These are phyloP conservation scores for Rhynchospora tenuis DNA, from an alignment of 176 grass and related monocot genomes.

Conservation along the genomic window DNA sequence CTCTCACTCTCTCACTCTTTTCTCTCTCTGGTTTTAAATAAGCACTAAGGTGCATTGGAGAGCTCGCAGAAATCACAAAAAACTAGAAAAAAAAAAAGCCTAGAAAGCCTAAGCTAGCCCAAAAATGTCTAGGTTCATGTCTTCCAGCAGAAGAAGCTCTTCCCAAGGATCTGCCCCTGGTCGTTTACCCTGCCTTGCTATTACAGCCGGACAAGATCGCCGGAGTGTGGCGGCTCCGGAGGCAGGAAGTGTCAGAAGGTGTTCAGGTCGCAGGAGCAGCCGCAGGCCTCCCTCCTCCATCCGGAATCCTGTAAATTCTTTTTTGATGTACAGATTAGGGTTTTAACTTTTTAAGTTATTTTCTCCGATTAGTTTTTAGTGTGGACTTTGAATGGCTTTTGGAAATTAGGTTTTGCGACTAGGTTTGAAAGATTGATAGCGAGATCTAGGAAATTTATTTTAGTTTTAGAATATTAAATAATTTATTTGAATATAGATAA, in stretches of 20 bases:
- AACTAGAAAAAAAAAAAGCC: neutral
- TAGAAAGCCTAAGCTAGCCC: neutral
- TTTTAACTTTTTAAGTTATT: neutral
- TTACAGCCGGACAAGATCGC: slow-evolving; percentile 3
- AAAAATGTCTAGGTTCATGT: slow-evolving; percentile 14
- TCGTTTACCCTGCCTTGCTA: neutral
- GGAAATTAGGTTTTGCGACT: neutral
- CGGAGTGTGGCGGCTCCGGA: neutral
- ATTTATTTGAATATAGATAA: too few relatives aligned
- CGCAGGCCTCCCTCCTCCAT: slow-evolving; percentile 26
- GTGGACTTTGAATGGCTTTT: neutral
- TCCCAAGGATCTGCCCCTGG: neutral
- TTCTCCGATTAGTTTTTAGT: neutral
- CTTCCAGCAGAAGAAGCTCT: slow-evolving; percentile 9
- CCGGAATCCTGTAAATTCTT: slow-evolving; percentile 7
- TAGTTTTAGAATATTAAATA: too few relatives aligned
- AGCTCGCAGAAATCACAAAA: slow-evolving; percentile 10
- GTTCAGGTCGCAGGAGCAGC: neutral
- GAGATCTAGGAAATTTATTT: too few relatives aligned
- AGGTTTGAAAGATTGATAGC: neutral
- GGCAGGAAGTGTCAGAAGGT: neutral
- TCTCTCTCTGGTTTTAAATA: slow-evolving; percentile 10
- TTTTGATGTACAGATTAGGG: slow-evolving; percentile 7
- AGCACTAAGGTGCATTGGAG: slow-evolving; percentile 24
- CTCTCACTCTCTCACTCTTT: neutral